Evolutionary conservation across 768 basidiomycete species (phyloP), one percentile per base, ranked within the genome.

Genomic region (Tricholoma bakamatsutake): DNA sequence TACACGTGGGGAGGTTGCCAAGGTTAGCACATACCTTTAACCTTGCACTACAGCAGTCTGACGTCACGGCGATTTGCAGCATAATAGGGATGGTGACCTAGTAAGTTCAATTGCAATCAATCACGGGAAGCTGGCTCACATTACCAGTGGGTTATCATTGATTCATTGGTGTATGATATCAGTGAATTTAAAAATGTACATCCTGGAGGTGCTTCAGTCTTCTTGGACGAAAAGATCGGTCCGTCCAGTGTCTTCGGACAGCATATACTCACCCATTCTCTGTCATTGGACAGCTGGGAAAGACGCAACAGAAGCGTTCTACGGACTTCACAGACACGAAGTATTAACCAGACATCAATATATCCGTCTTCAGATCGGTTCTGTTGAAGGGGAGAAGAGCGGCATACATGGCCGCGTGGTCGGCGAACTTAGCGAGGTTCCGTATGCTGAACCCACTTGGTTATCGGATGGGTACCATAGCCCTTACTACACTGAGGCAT

Each of bases 381-480:
- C 73, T 6, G 77, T 96, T 47, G 76, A 83, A 57, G 91, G 84
- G 56, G 81, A 90, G 73, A 72, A 79, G 67, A 79, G 80, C 31
- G 69, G 79, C 53, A 81, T 94, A 47, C 69, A 79, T 50, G 71
- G 78, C 21, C 80, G 77, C 15, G 69, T 77, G n/a, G 65, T 72
- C 3, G 93, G 92, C 13, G 80, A 82, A 59, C 64, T 88, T 31
- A 90, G 88, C 63, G 74, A 77, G 57, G 88, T 98, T 1, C 95
- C 96, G 0, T 96, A 94, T 68, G 93, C 83, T 1, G 95, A 98
- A 65, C 93, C 95, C 3, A 87, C 84, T 8, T 98, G 94, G 90
- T 55, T 75, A 57, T 67, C 71, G 24, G 68, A 72, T 24, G 89
- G 87, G 8, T 95, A 83, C 72, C 76, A 85, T 64, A 82, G 71